Conservation (phyloP, 2,329 filamentous ascomycete species). For the Talaromyces sp. region DNA sequence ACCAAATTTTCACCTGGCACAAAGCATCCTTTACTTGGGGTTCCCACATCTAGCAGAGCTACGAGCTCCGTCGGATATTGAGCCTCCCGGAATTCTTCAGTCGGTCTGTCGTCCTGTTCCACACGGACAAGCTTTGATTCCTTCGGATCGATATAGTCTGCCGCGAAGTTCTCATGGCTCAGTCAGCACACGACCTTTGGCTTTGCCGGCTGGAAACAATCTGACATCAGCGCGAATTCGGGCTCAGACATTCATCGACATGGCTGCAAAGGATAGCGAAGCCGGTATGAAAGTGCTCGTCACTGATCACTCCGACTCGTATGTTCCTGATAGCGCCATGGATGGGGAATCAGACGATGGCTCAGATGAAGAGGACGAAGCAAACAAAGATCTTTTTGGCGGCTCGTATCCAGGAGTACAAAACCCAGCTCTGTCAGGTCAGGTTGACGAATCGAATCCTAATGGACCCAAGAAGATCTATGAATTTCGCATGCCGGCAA, state of each 20-base stretch:
- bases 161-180: slow-evolving; percentile 43
- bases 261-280: slow-evolving; percentile 40
- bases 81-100: slow-evolving; percentile 43
- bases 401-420: slow-evolving; percentile 12
- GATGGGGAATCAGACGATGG: slow-evolving; percentile 32
- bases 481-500: slow-evolving; percentile 42
- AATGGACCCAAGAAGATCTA: slow-evolving; percentile 36
- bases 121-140: slow-evolving; percentile 38
- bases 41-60: slow-evolving; percentile 41
- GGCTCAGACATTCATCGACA: slow-evolving; percentile 45
- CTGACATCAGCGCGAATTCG: slow-evolving; percentile 44
- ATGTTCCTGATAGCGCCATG: slow-evolving; percentile 33
- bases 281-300: slow-evolving; percentile 40
- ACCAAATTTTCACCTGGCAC: slow-evolving; percentile 42
- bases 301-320: slow-evolving; percentile 40
- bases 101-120: slow-evolving; percentile 41
- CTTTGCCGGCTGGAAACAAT: slow-evolving; percentile 43
- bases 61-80: slow-evolving; percentile 44
- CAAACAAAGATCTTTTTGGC: slow-evolving; percentile 14
- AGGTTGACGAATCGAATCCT: slow-evolving; percentile 20
- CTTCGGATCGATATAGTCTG: slow-evolving; percentile 39
- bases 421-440: slow-evolving; percentile 10
- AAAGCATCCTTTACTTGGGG: slow-evolving; percentile 42
- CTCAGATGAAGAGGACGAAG: slow-evolving; percentile 25
- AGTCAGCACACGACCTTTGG: slow-evolving; percentile 38